Evolutionary conservation across 129 eudicot species (phyloP).

Genomic region (Ambrosia artemisiifolia): DNA sequence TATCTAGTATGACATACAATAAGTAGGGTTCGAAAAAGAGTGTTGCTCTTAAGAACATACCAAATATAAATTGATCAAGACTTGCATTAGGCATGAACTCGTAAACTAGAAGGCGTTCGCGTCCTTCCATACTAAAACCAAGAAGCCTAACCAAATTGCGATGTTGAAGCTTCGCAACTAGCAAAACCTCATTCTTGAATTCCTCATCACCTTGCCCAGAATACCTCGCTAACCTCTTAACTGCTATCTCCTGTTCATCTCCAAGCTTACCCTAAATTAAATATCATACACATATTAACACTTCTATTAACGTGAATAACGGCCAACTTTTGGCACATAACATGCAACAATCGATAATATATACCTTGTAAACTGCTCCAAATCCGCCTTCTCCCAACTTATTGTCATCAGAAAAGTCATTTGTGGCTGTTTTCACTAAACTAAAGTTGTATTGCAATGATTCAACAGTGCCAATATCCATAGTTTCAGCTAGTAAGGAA

Average conservation of each 20-base stretch:
- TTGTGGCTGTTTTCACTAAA: neutral
- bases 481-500: neutral
- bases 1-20: neutral
- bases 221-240: neutral
- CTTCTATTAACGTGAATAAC: no score
- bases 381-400: neutral
- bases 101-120: neutral
- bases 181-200: slow-evolving; percentile 5
- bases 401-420: neutral
- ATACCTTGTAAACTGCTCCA: neutral
- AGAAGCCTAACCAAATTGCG: neutral
- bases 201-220: neutral
- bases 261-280: neutral
- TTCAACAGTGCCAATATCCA: neutral
- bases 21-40: neutral
- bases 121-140: neutral
- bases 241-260: neutral
- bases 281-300: neutral
- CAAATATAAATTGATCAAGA: slow-evolving; percentile 25
- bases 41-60: neutral
- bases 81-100: slow-evolving; percentile 9
- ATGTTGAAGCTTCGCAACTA: slow-evolving; percentile 1
- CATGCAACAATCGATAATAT: neutral
- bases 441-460: neutral
- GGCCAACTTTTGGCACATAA: neutral